phyloP scores from a whole-genome alignment of 177 flowering plant genomes.

The Tripterygium wilfordii region DNA sequence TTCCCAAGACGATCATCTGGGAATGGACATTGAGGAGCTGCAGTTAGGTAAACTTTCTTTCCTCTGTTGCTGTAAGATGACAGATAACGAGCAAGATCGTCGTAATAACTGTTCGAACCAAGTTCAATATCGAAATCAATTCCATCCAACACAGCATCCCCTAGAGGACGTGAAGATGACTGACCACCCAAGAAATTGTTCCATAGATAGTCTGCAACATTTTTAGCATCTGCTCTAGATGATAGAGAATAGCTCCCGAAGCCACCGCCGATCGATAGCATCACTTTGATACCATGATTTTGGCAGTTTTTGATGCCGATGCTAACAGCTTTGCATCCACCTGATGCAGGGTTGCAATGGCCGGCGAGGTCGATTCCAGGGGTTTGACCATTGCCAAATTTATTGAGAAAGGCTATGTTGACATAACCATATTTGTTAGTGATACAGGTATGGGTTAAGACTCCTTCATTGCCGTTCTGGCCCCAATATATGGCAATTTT shows the following conservation, averaged over 20 bases:
- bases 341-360: slow-evolving; percentile 21
- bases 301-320: slow-evolving; percentile 16
- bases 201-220: slow-evolving; percentile 17
- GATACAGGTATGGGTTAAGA: slow-evolving; percentile 16
- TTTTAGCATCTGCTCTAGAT: slow-evolving; percentile 14
- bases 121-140: slow-evolving; percentile 50
- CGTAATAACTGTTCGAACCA: slow-evolving; percentile 24
- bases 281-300: slow-evolving; percentile 15
- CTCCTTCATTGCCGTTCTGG: slow-evolving; percentile 24
- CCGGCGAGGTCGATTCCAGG: slow-evolving; percentile 23
- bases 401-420: slow-evolving; percentile 22
- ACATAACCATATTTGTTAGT: slow-evolving; percentile 15
- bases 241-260: slow-evolving; percentile 18
- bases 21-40: slow-evolving; percentile 35
- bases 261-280: slow-evolving; percentile 23
- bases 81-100: slow-evolving; percentile 22
- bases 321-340: slow-evolving; percentile 10
- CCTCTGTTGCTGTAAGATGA: slow-evolving; percentile 11
- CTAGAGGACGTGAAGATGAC: slow-evolving; percentile 21
- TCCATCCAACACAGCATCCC: slow-evolving; percentile 25
- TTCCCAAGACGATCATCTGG: slow-evolving; percentile 17
- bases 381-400: slow-evolving; percentile 20
- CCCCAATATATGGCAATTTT: slow-evolving; percentile 31
- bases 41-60: slow-evolving; percentile 24
- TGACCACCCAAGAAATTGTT: slow-evolving; percentile 26